Conservation (phyloP, 2,329 filamentous ascomycete genomes). For the Orbilia blumenaviensis region DNA sequence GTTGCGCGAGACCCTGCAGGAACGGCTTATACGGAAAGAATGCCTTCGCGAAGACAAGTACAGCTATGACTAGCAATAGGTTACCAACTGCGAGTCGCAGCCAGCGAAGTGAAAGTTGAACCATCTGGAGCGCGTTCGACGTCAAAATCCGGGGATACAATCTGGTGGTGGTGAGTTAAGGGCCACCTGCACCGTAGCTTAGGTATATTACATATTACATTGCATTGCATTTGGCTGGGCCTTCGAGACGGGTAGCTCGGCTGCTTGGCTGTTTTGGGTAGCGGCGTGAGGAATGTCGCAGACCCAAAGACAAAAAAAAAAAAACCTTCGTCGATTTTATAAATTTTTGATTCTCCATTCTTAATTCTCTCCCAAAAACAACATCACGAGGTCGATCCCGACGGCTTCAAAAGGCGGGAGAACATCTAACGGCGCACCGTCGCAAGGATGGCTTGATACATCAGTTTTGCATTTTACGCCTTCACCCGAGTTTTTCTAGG, state of each 20-base stretch:
- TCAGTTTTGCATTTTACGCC: background rate
- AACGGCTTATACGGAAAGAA: constrained; percentile 99
- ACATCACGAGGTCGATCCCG: constrained; percentile 4
- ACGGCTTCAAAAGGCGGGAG: constrained; percentile 6
- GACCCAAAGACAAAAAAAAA: constrained; percentile 18
- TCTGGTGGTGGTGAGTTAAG: background rate
- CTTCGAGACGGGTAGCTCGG: constrained; percentile 18
- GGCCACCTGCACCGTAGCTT: too few relatives aligned
- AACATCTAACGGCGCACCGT: background rate
- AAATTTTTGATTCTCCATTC: background rate
- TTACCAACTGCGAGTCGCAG: constrained; percentile 73
- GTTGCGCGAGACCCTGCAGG: constrained; percentile 81
- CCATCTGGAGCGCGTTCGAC: constrained; percentile 23
- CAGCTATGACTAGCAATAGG: constrained; percentile 76
- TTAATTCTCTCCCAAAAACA: background rate
- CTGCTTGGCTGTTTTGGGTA: constrained; percentile 27
- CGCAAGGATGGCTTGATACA: background rate
- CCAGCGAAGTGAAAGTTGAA: constrained; percentile 54
- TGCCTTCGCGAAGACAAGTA: constrained; percentile 81
- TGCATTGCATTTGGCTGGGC: background rate
- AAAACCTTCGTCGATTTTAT: background rate
- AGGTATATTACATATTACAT: too few relatives aligned
- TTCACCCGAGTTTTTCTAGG: background rate
- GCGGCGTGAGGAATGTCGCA: background rate
- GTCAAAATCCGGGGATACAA: background rate